Evolutionary conservation across 78 protist species (phyloP).

Genomic region (Dictyostelium firmibasis): DNA sequence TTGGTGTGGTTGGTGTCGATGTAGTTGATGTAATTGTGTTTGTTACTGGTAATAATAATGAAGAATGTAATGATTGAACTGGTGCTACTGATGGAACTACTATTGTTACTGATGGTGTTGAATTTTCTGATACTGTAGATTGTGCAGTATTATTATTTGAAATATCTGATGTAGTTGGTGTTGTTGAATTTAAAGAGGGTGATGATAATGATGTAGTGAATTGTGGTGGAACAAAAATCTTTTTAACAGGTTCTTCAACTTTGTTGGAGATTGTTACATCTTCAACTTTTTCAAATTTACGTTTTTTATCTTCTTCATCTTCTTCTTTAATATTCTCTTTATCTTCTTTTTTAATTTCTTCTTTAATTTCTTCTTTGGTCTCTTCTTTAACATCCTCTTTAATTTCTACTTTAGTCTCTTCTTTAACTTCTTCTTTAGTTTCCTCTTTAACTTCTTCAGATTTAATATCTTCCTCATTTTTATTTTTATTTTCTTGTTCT

Average conservation of each 20-base stretch:
- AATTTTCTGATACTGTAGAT: not conserved
- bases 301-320: not conserved
- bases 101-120: not conserved
- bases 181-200: constrained; percentile 32
- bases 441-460: not conserved
- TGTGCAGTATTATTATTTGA: not conserved
- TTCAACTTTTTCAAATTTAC: not conserved
- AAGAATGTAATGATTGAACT: constrained; percentile 8
- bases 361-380: not conserved
- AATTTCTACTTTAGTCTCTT: not conserved
- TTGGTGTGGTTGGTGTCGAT: not conserved
- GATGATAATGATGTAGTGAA: constrained; percentile 35
- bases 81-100: not conserved
- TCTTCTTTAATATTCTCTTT: not conserved
- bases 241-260: not conserved
- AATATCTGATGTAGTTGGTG: not conserved
- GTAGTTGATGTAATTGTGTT: not conserved
- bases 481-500: constrained; percentile 1
- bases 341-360: not conserved
- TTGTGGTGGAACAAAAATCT: constrained; percentile 49
- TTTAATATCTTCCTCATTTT: not conserved
- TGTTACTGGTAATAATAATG: not conserved
- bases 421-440: not conserved
- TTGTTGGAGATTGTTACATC: not conserved
- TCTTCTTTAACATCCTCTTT: not conserved